A percentile compares a stretch with the other conserved stretches of the same genome.
Evolutionary conservation across 192 early-diverging fungal species (phyloP).

Genomic region (Ambispora gerdemannii): DNA sequence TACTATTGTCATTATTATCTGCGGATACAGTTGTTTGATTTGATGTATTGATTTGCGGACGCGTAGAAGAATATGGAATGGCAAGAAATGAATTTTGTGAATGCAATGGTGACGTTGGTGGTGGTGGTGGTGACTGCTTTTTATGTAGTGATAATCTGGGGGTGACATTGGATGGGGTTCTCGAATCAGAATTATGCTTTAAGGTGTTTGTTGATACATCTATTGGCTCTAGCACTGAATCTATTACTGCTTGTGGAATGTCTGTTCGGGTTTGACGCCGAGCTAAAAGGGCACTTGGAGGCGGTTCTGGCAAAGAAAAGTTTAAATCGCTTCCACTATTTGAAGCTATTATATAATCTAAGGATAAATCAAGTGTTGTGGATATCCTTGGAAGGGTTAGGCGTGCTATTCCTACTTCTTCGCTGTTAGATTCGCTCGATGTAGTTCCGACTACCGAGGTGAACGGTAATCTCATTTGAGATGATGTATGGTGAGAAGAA

Average conservation of each 20-base stretch:
- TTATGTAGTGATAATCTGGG: neutral
- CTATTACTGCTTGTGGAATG: constrained; percentile 1
- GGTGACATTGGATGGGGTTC: neutral
- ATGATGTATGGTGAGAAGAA: neutral
- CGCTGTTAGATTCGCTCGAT: neutral
- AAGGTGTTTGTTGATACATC: neutral
- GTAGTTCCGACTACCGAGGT: neutral
- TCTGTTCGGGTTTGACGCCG: constrained; percentile 6
- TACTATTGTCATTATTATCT: too few relatives aligned
- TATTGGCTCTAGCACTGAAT: constrained; percentile 20
- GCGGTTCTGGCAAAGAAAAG: neutral
- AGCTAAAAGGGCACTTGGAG: constrained; percentile 13
- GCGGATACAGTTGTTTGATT: neutral
- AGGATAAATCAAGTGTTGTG: constrained; percentile 12
- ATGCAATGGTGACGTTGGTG: neutral
- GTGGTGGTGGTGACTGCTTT: neutral
- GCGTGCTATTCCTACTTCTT: neutral
- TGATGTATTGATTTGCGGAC: neutral
- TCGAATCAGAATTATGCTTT: neutral
- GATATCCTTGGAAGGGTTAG: neutral
- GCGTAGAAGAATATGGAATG: neutral
- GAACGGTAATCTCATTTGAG: neutral
- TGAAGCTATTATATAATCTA: constrained; percentile 2
- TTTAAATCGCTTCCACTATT: neutral
- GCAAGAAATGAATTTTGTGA: constrained; percentile 6